Percentiles rank a stretch among this genome's conserved stretches.
Conservation (phyloP, 2,329 filamentous ascomycete species). For the Cercospora janseana region DNA sequence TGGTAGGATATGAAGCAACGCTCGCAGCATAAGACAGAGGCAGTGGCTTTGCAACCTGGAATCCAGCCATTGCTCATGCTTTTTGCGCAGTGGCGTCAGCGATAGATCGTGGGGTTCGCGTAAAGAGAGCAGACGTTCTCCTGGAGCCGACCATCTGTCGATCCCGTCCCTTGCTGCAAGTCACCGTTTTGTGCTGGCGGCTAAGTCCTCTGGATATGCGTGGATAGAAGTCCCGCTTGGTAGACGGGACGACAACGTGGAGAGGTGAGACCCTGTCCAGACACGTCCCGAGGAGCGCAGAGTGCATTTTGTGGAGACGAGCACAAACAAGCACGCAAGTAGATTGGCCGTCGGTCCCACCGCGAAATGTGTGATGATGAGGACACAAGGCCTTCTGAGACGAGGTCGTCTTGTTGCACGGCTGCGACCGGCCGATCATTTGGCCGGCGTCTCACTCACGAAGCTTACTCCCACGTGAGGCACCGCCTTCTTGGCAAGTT, state of each 20-base stretch:
- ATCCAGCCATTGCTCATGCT: background rate
- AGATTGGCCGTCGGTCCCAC: slow-evolving; percentile 13
- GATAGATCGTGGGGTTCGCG: background rate
- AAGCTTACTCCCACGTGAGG: too few species aligned
- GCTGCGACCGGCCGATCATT: slow-evolving; percentile 3
- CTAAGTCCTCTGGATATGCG: background rate
- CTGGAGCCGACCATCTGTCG: background rate
- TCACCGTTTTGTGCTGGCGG: slow-evolving; percentile 8
- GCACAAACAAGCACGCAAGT: slow-evolving; percentile 12
- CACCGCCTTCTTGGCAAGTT: too few species aligned
- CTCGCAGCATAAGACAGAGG: slow-evolving; percentile 3
- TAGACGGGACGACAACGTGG: background rate
- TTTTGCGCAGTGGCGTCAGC: slow-evolving; percentile 9
- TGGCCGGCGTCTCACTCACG: slow-evolving; percentile 1
- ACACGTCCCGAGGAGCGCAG: slow-evolving; percentile 5
- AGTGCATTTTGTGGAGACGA: background rate
- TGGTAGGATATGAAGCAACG: background rate
- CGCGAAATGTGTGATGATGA: slow-evolving; percentile 6
- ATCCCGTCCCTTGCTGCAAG: slow-evolving; percentile 17
- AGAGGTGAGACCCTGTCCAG: background rate
- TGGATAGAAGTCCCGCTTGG: slow-evolving; percentile 2
- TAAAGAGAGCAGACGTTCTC: background rate
- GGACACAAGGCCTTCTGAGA: background rate
- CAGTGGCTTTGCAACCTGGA: slow-evolving; percentile 3
- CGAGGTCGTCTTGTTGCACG: background rate